phyloP scores from a whole-genome alignment of 73 alveolate genomes.

The Tetrahymena malaccensis region DNA sequence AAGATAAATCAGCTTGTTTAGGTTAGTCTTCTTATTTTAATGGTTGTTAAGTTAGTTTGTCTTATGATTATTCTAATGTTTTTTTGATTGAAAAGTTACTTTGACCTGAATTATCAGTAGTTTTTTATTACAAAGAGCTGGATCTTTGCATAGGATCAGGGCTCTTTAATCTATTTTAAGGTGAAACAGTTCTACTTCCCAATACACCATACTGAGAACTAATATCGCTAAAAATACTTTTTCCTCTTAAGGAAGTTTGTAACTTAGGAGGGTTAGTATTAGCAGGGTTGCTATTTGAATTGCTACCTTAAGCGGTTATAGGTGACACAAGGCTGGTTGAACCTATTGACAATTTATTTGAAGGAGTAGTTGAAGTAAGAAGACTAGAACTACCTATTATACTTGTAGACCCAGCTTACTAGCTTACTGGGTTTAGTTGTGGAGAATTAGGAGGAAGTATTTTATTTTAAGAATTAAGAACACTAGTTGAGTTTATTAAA shows the following conservation, averaged over 20 bases:
- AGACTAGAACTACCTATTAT: not conserved
- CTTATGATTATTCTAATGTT: not conserved
- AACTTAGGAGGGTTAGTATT: not conserved
- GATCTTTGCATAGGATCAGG: not conserved
- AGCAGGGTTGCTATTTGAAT: not conserved
- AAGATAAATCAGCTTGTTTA: not conserved
- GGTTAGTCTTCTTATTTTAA: not conserved
- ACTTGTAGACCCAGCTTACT: not conserved
- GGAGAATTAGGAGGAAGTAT: not conserved
- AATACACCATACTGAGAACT: not conserved
- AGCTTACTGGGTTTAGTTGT: not conserved
- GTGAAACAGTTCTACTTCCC: not conserved
- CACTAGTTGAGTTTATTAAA: not conserved
- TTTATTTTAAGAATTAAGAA: not conserved
- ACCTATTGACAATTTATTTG: not conserved
- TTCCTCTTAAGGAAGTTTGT: not conserved
- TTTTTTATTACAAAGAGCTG: not conserved
- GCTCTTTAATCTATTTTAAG: not conserved
- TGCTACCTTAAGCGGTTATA: not conserved
- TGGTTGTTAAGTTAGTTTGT: not conserved
- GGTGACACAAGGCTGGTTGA: not conserved
- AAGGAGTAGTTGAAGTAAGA: not conserved
- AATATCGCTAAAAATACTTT: not conserved
- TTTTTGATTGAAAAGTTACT: not conserved
- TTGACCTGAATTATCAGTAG: not conserved